phyloP scores from a whole-genome alignment of 164 flowering plant species.

The Tetrastigma voinierianum region DNA sequence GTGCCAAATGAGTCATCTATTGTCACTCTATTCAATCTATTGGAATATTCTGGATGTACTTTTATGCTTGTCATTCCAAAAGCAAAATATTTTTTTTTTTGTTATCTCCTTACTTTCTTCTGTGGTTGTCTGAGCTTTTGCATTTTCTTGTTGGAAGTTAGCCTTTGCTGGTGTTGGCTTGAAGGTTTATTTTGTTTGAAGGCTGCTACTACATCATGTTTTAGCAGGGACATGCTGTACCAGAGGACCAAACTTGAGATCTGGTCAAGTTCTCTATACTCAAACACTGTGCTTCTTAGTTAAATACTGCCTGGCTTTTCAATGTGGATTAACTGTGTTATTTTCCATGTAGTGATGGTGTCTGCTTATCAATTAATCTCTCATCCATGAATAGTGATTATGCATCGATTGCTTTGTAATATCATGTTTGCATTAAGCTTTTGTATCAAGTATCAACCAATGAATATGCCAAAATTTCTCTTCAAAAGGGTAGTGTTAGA shows the following conservation, averaged over 20 bases:
- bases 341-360: neutral
- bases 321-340: neutral
- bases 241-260: neutral
- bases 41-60: neutral
- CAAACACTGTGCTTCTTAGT: neutral
- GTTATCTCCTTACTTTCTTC: neutral
- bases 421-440: neutral
- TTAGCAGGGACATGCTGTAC: neutral
- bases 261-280: neutral
- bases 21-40: neutral
- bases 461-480: neutral
- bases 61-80: neutral
- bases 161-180: neutral
- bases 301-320: neutral
- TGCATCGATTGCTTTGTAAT: neutral
- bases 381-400: neutral
- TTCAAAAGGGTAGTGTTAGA: neutral
- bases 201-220: neutral
- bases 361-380: neutral
- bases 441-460: no score
- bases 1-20: neutral
- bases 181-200: neutral
- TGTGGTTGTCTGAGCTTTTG: neutral
- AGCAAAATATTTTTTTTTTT: neutral
- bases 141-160: neutral